Evolutionary conservation across 2,329 filamentous ascomycete species (phyloP), one percentile per base, ranked within the genome.

Genomic region (Canariomyces notabilis): DNA sequence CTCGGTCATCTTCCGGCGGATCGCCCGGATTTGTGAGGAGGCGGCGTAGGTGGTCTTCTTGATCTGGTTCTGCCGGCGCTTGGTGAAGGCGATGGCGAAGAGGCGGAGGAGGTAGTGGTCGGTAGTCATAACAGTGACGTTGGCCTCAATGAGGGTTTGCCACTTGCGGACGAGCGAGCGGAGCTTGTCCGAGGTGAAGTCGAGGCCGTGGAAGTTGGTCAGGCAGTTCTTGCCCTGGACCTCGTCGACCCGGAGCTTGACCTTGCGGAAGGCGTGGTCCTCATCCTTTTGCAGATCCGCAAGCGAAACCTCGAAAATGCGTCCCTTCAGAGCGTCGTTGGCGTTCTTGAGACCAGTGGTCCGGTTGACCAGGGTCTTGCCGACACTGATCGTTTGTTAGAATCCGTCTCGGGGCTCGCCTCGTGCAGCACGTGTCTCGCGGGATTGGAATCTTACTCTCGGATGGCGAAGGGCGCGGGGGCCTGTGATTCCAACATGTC

Each of bases 181-280:
- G 65, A 98, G 86, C 83, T 98, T 98, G 84, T 98, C 93, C 64
- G 93, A 96, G 70, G 93, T 98, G 86, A 98, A 97, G 79, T 98
- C 93, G 71, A 98, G 84, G 64, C 93, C 93, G 84, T 98, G 90
- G 87, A 98, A 98, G 85, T 96, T 96, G 81, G 93, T 97, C 74
- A 98, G 78, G 80, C 93, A 97, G 85, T 95, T 97, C 85, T 96
- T 96, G 80, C 93, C 93, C 79, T 98, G 93, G 57, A 98, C 84
- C 78, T 98, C 93, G 69, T 98, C 93, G 65, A 97, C 88, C 61
- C 93, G 85, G 70, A 98, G 89, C 82, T 95, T 95, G 72, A 98
- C 81, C 83, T 98, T 98, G 78, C 93, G 91, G 87, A 97, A 98
- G 53, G 93, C 83, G 75, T 98, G 93, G 77, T 97, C 93, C 81